Percentiles rank a stretch among this genome's conserved stretches.
Conservation (phyloP, 192 early-diverging fungal species). For the Coemansia sp. region DNA sequence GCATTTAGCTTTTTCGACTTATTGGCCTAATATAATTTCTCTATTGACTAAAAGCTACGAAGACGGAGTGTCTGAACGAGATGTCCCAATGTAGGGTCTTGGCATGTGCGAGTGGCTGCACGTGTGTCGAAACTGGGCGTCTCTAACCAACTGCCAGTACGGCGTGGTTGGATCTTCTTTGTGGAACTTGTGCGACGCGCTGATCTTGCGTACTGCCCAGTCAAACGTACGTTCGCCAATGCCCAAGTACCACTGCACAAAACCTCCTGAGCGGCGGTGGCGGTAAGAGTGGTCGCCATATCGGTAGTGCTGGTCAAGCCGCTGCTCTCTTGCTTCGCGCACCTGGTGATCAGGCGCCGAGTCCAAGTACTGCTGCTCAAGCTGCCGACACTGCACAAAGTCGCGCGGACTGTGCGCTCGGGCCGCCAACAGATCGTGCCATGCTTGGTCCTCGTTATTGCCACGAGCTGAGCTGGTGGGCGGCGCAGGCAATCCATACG, state of each 20-base stretch:
- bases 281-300: not conserved
- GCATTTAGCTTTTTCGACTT: no score
- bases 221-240: conserved; percentile 47
- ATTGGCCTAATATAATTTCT: no score
- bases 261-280: conserved; percentile 10
- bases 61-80: no score
- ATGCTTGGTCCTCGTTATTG: not conserved
- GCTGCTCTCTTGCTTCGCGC: conserved; percentile 14
- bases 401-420: not conserved
- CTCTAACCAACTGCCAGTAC: not conserved
- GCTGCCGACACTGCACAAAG: conserved; percentile 8
- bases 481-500: conserved; percentile 10
- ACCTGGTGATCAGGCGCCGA: conserved; percentile 11
- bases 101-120: no score
- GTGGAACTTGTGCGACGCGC: conserved; percentile 13
- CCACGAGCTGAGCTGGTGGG: not conserved
- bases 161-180: not conserved
- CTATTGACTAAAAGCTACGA: no score
- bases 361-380: conserved; percentile 28
- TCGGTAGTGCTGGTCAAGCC: not conserved
- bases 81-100: no score
- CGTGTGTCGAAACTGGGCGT: no score
- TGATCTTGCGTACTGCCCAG: conserved; percentile 30
- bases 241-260: conserved; percentile 38
- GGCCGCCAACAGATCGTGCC: not conserved